Conservation (phyloP, 179 eudicot genomes). For the Gypsophila paniculata region DNA sequence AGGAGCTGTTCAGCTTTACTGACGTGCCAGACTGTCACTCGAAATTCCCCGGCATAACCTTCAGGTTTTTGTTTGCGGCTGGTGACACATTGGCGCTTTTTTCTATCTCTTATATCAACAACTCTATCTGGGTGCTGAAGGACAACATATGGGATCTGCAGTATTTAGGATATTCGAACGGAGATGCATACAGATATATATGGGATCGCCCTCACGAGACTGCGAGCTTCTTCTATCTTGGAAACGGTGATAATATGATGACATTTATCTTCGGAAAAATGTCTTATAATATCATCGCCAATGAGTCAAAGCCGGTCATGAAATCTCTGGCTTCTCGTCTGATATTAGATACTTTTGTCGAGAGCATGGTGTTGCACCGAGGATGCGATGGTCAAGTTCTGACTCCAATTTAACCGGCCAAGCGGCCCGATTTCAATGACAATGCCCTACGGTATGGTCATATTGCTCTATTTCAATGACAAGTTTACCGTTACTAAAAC, state of each 20-base stretch:
- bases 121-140: neutral
- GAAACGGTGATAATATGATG: neutral
- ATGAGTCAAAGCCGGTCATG: neutral
- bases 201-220: neutral
- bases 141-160: neutral
- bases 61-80: neutral
- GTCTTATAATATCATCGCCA: neutral
- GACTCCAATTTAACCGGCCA: neutral
- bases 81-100: neutral
- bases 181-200: neutral
- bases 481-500: no score
- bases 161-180: neutral
- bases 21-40: neutral
- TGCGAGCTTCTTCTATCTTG: neutral
- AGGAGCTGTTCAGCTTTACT: neutral
- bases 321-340: neutral
- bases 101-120: no score
- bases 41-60: neutral
- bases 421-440: neutral
- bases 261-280: neutral
- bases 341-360: neutral
- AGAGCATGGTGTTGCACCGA: constrained; percentile 4
- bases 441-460: neutral
- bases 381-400: neutral
- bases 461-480: no score